Base-by-base conservation (phyloP, 345 rosid species). In the Noccaea caerulescens region DNA sequence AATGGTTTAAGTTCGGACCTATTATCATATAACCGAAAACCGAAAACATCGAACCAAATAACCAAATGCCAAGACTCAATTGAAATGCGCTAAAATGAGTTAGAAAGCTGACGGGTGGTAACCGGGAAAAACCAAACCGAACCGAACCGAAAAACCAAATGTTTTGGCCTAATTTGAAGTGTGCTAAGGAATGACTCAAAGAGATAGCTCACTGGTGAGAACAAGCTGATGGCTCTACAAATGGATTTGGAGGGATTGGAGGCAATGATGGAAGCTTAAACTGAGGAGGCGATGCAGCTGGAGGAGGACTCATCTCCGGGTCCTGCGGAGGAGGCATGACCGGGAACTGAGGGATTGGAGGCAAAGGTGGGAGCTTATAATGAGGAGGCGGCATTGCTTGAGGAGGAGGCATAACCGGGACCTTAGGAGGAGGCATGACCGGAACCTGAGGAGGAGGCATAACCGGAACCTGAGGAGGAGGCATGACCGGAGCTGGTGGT, bases 181-280 rank as follows among this genome's bases (percentile, higher is more conserved):
- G 66, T 4, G 10, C 4, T 9, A 37, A 25, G 1, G 8, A 38
- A 68, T 13, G 71, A 7, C 0, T 52, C 4, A 36, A n/a, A 9
- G 34, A 47, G 53, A 20, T 50, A 54, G 81, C 96, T 87, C 84
- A 87, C 97, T 82, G 82, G 70, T 89, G 82, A 8, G 95, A 67
- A 69, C 97, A 94, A 34, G 95, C 95, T 6, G 97, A 89, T 64
- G 90, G 81, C 68, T 85, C 89, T 13, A 77, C 34, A 80, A 84
- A 86, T 6, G 88, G 88, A 49, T 79, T 11, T 4, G 90, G 88
- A 7, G 92, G 91, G 18, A 86, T 7, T 58, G 61, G 72, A 58
- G 88, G 88, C 72, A 83, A 27, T 5, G 88, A 83, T 18, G 95
- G 96, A 47, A 82, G 78, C 72, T 76, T 76, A 78, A 72, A 77